Conservation (phyloP, 2,329 filamentous ascomycete genomes). For the Fusarium sp. region DNA sequence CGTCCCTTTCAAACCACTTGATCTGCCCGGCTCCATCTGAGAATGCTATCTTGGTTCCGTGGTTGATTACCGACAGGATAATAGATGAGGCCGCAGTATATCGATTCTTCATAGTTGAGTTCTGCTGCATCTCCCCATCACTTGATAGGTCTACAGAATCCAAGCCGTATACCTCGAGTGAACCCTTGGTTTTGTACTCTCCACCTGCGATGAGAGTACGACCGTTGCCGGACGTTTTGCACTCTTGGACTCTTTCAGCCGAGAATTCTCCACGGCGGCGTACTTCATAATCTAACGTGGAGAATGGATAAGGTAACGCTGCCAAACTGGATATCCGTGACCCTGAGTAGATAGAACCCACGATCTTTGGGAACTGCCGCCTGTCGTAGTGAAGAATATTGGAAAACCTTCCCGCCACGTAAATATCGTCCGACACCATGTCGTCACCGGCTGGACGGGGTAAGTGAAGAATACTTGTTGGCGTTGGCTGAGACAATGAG, state of each 20-base stretch:
- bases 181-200: slow-evolving; percentile 92
- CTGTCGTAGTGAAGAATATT: slow-evolving; percentile 91
- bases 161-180: slow-evolving; percentile 86
- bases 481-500: slow-evolving; percentile 82
- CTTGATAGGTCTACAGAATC: slow-evolving; percentile 49
- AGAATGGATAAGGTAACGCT: slow-evolving; percentile 76
- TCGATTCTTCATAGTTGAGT: slow-evolving; percentile 78
- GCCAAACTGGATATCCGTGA: slow-evolving; percentile 81
- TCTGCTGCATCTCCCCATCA: slow-evolving; percentile 52
- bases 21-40: slow-evolving; percentile 87
- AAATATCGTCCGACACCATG: slow-evolving; percentile 81
- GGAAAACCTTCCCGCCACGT: slow-evolving; percentile 89
- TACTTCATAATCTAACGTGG: slow-evolving; percentile 71
- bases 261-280: slow-evolving; percentile 68
- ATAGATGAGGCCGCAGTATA: slow-evolving; percentile 86
- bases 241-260: slow-evolving; percentile 64
- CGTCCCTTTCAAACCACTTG: slow-evolving; percentile 93
- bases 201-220: slow-evolving; percentile 84
- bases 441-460: slow-evolving; percentile 66
- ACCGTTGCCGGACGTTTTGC: slow-evolving; percentile 66
- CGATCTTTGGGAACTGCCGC: slow-evolving; percentile 83
- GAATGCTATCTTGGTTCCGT: slow-evolving; percentile 85
- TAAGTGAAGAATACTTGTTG: slow-evolving; percentile 85
- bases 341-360: slow-evolving; percentile 85
- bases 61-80: slow-evolving; percentile 82